A percentile compares a stretch with the other conserved stretches of the same genome.
These are phyloP conservation scores for Citrus mangshanensis DNA, from an alignment of 345 rosid species.

Conservation along the genomic window DNA sequence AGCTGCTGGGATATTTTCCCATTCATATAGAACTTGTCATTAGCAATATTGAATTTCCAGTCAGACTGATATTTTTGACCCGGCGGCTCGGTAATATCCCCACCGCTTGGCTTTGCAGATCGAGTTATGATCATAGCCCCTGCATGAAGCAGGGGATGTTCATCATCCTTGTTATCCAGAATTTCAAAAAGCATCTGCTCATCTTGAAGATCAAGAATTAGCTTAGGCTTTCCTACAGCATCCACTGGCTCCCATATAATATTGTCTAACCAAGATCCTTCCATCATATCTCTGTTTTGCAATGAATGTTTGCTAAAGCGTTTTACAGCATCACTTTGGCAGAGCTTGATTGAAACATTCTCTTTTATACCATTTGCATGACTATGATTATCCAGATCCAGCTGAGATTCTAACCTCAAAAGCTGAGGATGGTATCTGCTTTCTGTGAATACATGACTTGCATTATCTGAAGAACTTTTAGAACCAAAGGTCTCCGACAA, in stretches of 20 bases:
- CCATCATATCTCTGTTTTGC: conserved; percentile 57
- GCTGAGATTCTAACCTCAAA: conserved; percentile 68
- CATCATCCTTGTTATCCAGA: conserved; percentile 60
- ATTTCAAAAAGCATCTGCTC: conserved; percentile 93
- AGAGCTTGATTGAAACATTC: conserved; percentile 25
- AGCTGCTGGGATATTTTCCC: conserved; percentile 85
- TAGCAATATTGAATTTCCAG: conserved; percentile 92
- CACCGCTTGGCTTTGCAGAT: conserved; percentile 42
- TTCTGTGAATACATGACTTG: conserved; percentile 22
- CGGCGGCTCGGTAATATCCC: conserved; percentile 41
- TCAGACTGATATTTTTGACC: conserved; percentile 50
- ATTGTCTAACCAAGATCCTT: conserved; percentile 80
- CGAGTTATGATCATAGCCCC: conserved; percentile 85
- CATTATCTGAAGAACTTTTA: conserved; percentile 27
- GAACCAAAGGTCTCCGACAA: conserved; percentile 55
- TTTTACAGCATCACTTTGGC: conserved; percentile 40
- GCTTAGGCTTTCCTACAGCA: conserved; percentile 53
- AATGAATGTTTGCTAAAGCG: conserved; percentile 46
- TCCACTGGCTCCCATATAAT: conserved; percentile 75
- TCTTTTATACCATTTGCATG: conserved; percentile 26
- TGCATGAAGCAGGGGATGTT: conserved; percentile 73
- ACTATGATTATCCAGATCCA: conserved; percentile 33
- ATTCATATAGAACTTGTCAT: conserved; percentile 86
- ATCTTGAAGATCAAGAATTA: conserved; percentile 91
- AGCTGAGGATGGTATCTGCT: conserved; percentile 78